phyloP scores from a whole-genome alignment of 768 basidiomycete genomes.

The Boletus tomentosulus region DNA sequence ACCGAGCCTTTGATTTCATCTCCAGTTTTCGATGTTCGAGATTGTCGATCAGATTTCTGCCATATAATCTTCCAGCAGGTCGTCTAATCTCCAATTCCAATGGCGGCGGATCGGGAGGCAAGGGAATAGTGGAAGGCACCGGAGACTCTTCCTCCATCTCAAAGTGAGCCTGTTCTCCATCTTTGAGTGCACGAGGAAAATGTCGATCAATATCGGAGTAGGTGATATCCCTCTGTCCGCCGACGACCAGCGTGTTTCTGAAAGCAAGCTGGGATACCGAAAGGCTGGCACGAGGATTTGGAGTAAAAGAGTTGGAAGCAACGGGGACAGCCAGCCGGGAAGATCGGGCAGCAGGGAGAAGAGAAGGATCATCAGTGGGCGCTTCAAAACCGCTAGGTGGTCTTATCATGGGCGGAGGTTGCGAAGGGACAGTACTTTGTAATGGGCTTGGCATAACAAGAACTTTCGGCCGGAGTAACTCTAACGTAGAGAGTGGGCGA shows the following conservation, averaged over 20 bases:
- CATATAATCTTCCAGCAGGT: conserved; percentile 81
- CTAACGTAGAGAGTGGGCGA: conserved; percentile 67
- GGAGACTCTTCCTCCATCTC: conserved; percentile 39
- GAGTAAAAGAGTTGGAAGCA: conserved; percentile 67
- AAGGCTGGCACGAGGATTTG: conserved; percentile 70
- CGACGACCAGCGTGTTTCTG: conserved; percentile 72
- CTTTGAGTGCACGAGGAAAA: conserved; percentile 69
- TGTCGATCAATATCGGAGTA: conserved; percentile 56
- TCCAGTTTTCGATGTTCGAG: conserved; percentile 78
- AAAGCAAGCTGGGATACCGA: conserved; percentile 82
- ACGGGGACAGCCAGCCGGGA: conserved; percentile 41
- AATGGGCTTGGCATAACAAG: conserved; percentile 92
- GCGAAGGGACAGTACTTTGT: conserved; percentile 42
- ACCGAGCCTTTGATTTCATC: conserved; percentile 85
- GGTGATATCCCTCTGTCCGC: conserved; percentile 58
- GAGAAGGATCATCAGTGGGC: conserved; percentile 59
- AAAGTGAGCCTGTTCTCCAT: conserved; percentile 72
- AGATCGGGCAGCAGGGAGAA: conserved; percentile 70
- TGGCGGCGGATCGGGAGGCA: conserved; percentile 28
- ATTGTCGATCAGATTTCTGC: conserved; percentile 87
- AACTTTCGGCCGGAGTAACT: conserved; percentile 84
- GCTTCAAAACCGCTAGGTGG: conserved; percentile 58
- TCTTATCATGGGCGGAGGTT: conserved; percentile 31
- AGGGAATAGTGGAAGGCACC: conserved; percentile 27
- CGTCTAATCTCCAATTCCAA: conserved; percentile 36